Percentiles rank a stretch among this genome's conserved stretches.
Conservation (phyloP, 176 grass and related monocot species). For the Zea mays region Zm-B73-REFERENCE-NAM-5.0 NC_050100.1:197664001-197664500, state of each 20-base stretch:
- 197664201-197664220: conserved; percentile 35
- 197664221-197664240: conserved; percentile 16
- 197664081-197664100: conserved; percentile 58
- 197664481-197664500: too few relatives aligned
- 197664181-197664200: conserved; percentile 65
- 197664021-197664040: conserved; percentile 40
- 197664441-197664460: too few relatives aligned
- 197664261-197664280: neutral
- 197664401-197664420: too few relatives aligned
- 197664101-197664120: conserved; percentile 42
- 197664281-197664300: neutral
- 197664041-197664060: conserved; percentile 45
- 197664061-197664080: conserved; percentile 53
- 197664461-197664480: too few relatives aligned
- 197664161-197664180: conserved; percentile 55
- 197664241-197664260: neutral
- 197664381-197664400: too few relatives aligned
- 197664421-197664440: too few relatives aligned
- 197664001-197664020: conserved; percentile 46
- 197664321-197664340: too few relatives aligned
- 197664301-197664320: neutral
- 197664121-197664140: neutral
- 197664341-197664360: too few relatives aligned
- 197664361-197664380: too few relatives aligned
- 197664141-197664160: conserved; percentile 57